Evolutionary conservation across 225 moss, liverwort and hornwort species (phyloP).

Genomic region (Sphagnum tenellum): DNA sequence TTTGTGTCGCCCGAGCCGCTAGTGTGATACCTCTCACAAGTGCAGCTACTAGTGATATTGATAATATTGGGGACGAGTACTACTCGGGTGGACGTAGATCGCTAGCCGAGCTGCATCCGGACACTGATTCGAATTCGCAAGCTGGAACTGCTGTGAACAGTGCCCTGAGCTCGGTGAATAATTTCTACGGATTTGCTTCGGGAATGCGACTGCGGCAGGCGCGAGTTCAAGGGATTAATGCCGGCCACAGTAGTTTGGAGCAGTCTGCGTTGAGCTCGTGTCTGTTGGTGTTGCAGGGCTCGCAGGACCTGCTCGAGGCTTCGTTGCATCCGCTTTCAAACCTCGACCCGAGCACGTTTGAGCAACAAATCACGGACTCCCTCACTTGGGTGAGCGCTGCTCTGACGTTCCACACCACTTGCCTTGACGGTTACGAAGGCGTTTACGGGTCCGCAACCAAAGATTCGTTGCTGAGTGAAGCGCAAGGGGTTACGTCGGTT

Average conservation of each 20-base stretch:
- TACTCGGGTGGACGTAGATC: no score
- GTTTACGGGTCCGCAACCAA: conserved; percentile 7
- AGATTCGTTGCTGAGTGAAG: neutral
- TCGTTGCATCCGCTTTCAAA: conserved; percentile 1
- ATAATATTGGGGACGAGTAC: no score
- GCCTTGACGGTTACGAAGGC: conserved; percentile 4
- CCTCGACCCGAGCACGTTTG: neutral
- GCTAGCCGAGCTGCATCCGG: no score
- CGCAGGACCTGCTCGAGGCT: conserved; percentile 3
- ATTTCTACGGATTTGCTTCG: conserved; percentile 4
- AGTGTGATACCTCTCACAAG: no score
- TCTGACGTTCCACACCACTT: conserved; percentile 20
- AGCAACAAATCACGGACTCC: conserved; percentile 2
- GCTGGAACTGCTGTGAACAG: conserved; percentile 6
- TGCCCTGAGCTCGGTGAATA: conserved; percentile 2
- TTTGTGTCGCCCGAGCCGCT: no score
- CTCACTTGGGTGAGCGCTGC: conserved; percentile 29
- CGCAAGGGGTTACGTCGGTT: neutral
- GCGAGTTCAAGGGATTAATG: conserved; percentile 1
- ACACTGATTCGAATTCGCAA: neutral
- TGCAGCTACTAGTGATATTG: no score
- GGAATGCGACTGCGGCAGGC: neutral
- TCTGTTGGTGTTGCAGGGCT: conserved; percentile 9
- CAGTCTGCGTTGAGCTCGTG: conserved; percentile 5
- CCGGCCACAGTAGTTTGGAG: neutral